Evolutionary conservation across 169 alveolate genomes (phyloP).

Genomic region (Cryptosporidium meleagridis): DNA sequence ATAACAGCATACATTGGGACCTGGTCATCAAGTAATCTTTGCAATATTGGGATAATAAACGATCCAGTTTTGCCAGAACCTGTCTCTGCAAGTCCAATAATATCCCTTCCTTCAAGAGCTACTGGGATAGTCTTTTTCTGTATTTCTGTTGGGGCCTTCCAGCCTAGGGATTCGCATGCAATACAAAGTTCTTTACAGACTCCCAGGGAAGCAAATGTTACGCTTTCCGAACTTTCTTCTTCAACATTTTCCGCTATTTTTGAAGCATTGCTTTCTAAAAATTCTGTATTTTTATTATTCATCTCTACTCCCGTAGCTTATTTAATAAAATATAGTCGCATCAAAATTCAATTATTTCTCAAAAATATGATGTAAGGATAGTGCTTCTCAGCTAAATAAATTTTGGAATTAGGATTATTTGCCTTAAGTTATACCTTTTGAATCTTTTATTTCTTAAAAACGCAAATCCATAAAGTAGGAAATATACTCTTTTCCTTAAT

Average conservation of each 20-base stretch:
- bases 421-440: neutral
- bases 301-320: neutral
- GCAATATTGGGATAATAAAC: conserved; percentile 95
- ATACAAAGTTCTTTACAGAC: conserved; percentile 94
- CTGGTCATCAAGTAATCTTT: conserved; percentile 89
- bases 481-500: neutral
- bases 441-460: neutral
- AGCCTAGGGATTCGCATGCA: conserved; percentile 91
- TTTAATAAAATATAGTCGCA: neutral
- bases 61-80: conserved; percentile 97
- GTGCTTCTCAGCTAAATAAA: neutral
- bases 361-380: neutral
- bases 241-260: neutral
- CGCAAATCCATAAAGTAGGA: neutral
- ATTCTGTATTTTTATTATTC: neutral
- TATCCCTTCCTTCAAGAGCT: conserved; percentile 93
- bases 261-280: neutral
- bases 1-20: conserved; percentile 89
- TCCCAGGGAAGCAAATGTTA: conserved; percentile 91
- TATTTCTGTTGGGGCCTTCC: conserved; percentile 94
- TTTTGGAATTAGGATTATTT: neutral
- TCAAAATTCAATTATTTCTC: neutral
- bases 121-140: conserved; percentile 93
- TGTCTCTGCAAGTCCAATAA: conserved; percentile 99
- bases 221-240: neutral